Percentiles rank a stretch among this genome's conserved stretches.
Conservation (phyloP, 495 filamentous ascomycete species). For the Apiosordaria backusii region DNA sequence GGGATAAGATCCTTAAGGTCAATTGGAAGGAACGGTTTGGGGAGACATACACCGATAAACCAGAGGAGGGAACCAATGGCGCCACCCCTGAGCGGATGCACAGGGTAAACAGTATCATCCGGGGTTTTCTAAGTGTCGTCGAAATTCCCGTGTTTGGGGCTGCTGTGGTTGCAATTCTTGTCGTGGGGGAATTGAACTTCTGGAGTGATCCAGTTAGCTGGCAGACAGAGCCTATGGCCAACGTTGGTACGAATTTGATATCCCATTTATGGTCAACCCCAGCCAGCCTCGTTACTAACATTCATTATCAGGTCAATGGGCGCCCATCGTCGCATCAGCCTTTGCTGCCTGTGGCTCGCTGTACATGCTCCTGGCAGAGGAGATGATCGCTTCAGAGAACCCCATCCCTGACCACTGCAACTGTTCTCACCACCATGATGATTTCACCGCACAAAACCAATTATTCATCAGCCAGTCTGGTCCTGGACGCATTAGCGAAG, state of each 20-base stretch:
- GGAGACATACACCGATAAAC: constrained; percentile 33
- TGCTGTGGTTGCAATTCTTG: constrained; percentile 52
- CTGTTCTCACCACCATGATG: constrained; percentile 28
- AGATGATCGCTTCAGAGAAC: constrained; percentile 17
- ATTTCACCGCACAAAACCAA: background rate
- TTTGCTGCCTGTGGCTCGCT: constrained; percentile 54
- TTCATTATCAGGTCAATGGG: constrained; percentile 49
- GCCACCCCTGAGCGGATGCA: constrained; percentile 50
- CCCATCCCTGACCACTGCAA: constrained; percentile 21
- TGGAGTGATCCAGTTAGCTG: constrained; percentile 47
- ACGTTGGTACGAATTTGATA: constrained; percentile 44
- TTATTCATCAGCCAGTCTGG: background rate
- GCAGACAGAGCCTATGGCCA: constrained; percentile 54
- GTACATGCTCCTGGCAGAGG: constrained; percentile 45
- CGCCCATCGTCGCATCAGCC: constrained; percentile 50
- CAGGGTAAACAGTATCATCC: constrained; percentile 42
- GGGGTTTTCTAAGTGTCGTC: constrained; percentile 43
- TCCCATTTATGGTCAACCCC: background rate
- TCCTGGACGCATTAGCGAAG: background rate
- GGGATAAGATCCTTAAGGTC: constrained; percentile 56
- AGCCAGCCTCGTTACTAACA: constrained; percentile 17
- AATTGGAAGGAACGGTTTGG: constrained; percentile 49
- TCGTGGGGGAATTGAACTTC: constrained; percentile 58
- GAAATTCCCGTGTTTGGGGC: constrained; percentile 53
- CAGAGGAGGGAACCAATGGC: constrained; percentile 50